A percentile compares a stretch with the other conserved stretches of the same genome.
Conservation (phyloP, 2,329 filamentous ascomycete genomes). For the Aspergillus fructus region DNA sequence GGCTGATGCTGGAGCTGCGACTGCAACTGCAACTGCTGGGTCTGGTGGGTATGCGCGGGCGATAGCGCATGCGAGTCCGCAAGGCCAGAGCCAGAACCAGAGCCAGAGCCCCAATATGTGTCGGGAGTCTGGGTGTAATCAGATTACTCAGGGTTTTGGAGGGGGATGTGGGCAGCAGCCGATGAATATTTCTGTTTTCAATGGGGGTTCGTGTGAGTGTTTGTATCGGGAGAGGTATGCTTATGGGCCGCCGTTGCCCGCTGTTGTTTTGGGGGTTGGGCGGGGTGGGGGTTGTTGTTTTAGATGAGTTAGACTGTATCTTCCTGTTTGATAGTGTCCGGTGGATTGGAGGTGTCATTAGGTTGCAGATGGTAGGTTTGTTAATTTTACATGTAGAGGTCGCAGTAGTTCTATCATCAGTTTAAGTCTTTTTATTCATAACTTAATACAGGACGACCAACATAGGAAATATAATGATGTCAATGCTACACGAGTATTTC, state of each 20-base stretch:
- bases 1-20: background rate
- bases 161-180: background rate
- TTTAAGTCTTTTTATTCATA: constrained; percentile 19
- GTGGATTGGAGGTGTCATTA: too few relatives aligned
- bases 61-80: background rate
- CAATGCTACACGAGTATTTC: constrained; percentile 40
- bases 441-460: constrained; percentile 22
- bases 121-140: background rate
- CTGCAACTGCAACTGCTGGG: background rate
- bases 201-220: background rate
- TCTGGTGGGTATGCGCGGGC: background rate
- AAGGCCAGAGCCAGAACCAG: background rate
- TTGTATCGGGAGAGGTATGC: background rate
- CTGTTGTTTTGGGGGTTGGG: constrained; percentile 8
- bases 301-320: background rate
- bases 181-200: constrained; percentile 5
- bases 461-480: constrained; percentile 32
- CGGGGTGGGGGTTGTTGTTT: background rate
- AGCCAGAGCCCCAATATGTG: background rate
- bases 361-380: too few relatives aligned
- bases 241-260: constrained; percentile 18
- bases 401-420: constrained; percentile 1
- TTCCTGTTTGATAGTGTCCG: too few relatives aligned
- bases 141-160: too few relatives aligned
- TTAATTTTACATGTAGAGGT: too few relatives aligned